phyloP scores from a whole-genome alignment of 495 filamentous ascomycete genomes.

The Cercophora scortea region DNA sequence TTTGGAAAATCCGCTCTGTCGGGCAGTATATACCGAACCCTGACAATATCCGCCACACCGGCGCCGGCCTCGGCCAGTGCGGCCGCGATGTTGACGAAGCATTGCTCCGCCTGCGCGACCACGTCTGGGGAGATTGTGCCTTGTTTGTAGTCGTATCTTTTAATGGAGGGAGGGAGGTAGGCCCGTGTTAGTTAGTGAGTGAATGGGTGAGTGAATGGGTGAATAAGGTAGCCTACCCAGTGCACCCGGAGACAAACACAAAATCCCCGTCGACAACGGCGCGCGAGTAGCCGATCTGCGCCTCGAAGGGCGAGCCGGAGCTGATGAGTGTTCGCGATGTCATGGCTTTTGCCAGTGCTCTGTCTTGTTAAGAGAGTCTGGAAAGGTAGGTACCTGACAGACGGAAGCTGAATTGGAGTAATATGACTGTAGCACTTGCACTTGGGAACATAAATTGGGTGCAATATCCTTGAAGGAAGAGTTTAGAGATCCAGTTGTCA shows the following conservation, averaged over 20 bases:
- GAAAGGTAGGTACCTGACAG: too few species aligned
- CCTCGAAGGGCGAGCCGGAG: conserved; percentile 32
- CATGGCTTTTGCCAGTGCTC: conserved; percentile 3
- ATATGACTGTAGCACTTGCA: too few species aligned
- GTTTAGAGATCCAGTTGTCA: too few species aligned
- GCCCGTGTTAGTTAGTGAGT: too few species aligned
- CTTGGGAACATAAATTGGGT: too few species aligned
- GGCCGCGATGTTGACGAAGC: conserved; percentile 22
- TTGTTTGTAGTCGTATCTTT: conserved; percentile 32
- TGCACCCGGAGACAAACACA: conserved; percentile 34
- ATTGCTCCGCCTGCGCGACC: conserved; percentile 27
- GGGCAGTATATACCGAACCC: conserved; percentile 32
- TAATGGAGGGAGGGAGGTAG: too few species aligned
- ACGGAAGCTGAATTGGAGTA: too few species aligned
- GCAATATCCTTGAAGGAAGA: too few species aligned
- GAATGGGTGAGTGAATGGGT: not conserved
- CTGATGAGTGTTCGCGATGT: conserved; percentile 21
- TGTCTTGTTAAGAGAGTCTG: too few species aligned
- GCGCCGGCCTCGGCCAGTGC: conserved; percentile 26
- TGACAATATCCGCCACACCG: conserved; percentile 24
- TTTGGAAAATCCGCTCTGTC: conserved; percentile 23
- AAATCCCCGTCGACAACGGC: conserved; percentile 30
- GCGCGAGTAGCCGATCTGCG: conserved; percentile 34
- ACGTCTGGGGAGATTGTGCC: conserved; percentile 22
- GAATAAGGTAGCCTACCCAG: conserved; percentile 17